phyloP scores from a whole-genome alignment of 1,139 yeast species.

The Pichia sp. region DNA sequence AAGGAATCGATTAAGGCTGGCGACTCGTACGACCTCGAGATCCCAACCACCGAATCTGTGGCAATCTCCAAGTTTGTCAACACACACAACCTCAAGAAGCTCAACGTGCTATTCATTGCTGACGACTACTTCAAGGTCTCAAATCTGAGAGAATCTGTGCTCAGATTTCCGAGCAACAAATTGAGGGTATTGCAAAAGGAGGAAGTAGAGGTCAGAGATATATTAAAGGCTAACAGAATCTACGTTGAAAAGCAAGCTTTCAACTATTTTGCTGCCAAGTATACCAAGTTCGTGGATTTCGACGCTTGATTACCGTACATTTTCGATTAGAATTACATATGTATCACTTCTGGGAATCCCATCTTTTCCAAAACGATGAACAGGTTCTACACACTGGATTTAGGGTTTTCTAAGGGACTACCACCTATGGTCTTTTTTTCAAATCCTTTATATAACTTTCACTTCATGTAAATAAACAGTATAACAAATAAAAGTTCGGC shows the following conservation, averaged over 20 bases:
- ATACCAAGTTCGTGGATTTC: constrained; percentile 19
- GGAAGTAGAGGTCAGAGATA: constrained; percentile 77
- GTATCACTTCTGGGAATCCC: no score
- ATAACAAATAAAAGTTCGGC: background rate
- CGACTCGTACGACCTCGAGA: constrained; percentile 29
- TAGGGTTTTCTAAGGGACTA: no score
- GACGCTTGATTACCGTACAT: constrained; percentile 3
- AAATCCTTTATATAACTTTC: background rate
- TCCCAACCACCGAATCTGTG: constrained; percentile 27
- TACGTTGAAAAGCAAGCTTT: constrained; percentile 74
- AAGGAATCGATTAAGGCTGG: constrained; percentile 18
- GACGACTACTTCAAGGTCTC: constrained; percentile 42
- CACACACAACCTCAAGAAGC: constrained; percentile 49
- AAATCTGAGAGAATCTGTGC: constrained; percentile 51
- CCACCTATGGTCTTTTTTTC: no score
- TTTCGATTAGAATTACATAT: no score
- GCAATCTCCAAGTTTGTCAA: constrained; percentile 59
- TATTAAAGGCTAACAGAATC: constrained; percentile 75
- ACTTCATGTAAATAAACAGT: background rate
- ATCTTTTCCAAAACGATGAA: no score
- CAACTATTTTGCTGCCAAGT: constrained; percentile 41
- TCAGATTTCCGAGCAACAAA: constrained; percentile 42
- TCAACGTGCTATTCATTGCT: constrained; percentile 66
- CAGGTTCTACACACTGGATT: background rate
- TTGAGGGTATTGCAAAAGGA: constrained; percentile 72